A percentile compares a stretch with the other conserved stretches of the same genome.
These are phyloP conservation scores for Lasiodiplodia theobromae DNA, from an alignment of 2,329 filamentous ascomycete species.

Conservation along the genomic window DNA sequence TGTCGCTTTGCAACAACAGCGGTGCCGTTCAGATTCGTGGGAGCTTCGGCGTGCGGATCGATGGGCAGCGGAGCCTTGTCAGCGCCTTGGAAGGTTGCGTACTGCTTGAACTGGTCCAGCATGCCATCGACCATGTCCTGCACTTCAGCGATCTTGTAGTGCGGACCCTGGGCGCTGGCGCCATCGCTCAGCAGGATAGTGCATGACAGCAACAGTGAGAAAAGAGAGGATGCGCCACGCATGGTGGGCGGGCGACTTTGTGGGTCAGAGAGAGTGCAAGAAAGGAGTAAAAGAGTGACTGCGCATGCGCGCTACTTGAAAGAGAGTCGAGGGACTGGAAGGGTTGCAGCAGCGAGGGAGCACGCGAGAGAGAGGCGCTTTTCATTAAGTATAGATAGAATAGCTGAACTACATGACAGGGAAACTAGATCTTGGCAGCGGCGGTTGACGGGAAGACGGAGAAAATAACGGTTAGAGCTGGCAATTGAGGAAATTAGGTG, in stretches of 20 bases:
- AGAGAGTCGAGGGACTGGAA: background rate
- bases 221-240: slow-evolving; percentile 24
- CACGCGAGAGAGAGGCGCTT: background rate
- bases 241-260: background rate
- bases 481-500: slow-evolving; percentile 6
- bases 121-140: slow-evolving; percentile 18
- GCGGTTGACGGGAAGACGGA: background rate
- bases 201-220: background rate
- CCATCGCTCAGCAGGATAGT: background rate
- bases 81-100: slow-evolving; percentile 9
- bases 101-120: slow-evolving; percentile 23
- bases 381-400: background rate
- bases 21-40: background rate
- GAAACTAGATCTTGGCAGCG: background rate
- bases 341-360: background rate
- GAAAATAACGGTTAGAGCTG: slow-evolving; percentile 1
- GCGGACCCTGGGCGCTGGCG: slow-evolving; percentile 14
- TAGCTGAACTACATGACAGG: background rate
- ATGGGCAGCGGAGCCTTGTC: background rate
- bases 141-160: slow-evolving; percentile 22
- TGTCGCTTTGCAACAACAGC: background rate
- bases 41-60: background rate
- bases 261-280: background rate
- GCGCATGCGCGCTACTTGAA: background rate
- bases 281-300: slow-evolving; percentile 6